phyloP scores from a whole-genome alignment of 352 stramenopile genomes.

The Globisporangium canariense region DNA sequence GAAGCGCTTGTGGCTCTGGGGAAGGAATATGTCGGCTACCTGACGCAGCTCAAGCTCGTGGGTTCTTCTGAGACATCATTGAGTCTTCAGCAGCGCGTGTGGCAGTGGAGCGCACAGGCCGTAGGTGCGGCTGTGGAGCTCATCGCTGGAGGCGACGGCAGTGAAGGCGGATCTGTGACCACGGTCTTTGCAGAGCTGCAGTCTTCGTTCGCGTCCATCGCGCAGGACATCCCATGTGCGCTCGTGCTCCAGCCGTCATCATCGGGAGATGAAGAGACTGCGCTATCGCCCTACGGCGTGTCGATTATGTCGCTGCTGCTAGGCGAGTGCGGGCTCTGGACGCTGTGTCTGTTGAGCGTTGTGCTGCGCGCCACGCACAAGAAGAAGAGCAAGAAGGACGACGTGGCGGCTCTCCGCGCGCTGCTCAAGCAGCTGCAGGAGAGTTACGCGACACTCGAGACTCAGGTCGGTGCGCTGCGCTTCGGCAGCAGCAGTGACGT shows the following conservation, averaged over 20 bases:
- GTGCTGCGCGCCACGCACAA: constrained; percentile 40
- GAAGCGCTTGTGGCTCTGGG: constrained; percentile 24
- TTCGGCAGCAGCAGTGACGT: constrained; percentile 12
- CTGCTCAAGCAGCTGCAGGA: constrained; percentile 68
- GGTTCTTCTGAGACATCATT: neutral
- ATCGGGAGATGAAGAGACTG: neutral
- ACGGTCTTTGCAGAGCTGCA: constrained; percentile 27
- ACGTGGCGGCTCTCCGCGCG: constrained; percentile 39
- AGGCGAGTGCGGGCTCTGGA: constrained; percentile 56
- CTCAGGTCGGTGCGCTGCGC: constrained; percentile 29
- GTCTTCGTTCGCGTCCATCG: constrained; percentile 26
- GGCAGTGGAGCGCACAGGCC: constrained; percentile 46
- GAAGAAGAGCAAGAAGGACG: constrained; percentile 71
- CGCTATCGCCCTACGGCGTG: constrained; percentile 50
- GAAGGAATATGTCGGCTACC: constrained; percentile 28
- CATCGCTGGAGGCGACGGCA: neutral
- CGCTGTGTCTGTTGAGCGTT: constrained; percentile 43
- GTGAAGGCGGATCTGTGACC: constrained; percentile 5
- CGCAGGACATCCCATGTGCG: constrained; percentile 18
- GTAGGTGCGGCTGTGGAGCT: constrained; percentile 15
- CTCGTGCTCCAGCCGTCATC: constrained; percentile 18
- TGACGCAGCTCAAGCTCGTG: constrained; percentile 21
- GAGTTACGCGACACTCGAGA: constrained; percentile 32
- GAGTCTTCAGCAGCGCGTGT: constrained; percentile 40
- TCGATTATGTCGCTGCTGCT: constrained; percentile 51